Evolutionary conservation across 257 asterid species (phyloP).

Genomic region (Mentha longifolia): DNA sequence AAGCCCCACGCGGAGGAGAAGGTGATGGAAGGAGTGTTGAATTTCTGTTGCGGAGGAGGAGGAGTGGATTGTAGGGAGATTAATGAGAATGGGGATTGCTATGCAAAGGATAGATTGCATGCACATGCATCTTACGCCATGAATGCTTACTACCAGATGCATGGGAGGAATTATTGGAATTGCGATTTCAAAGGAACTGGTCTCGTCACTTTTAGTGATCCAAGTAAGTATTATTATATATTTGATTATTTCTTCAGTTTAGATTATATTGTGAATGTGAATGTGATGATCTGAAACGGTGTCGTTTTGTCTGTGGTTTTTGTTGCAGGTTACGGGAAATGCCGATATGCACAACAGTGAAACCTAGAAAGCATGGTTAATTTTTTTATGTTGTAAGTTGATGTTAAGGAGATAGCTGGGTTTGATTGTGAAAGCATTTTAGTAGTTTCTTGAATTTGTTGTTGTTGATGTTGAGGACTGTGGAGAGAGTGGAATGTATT

Average conservation of each 20-base stretch:
- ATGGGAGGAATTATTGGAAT: constrained; percentile 70
- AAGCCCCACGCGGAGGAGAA: constrained; percentile 69
- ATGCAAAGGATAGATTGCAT: constrained; percentile 45
- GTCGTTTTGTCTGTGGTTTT: not conserved
- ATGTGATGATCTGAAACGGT: too few species aligned
- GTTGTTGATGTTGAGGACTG: not conserved
- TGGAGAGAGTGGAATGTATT: not conserved
- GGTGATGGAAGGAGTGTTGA: constrained; percentile 50
- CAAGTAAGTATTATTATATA: constrained; percentile 55
- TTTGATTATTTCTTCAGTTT: not conserved
- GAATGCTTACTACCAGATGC: constrained; percentile 74
- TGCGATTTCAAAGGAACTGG: constrained; percentile 72
- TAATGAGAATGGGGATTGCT: constrained; percentile 48
- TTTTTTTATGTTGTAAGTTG: not conserved
- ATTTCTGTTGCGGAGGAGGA: constrained; percentile 53
- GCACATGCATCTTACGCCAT: constrained; percentile 67
- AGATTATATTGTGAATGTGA: too few species aligned
- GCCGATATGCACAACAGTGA: constrained; percentile 60
- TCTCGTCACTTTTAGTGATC: constrained; percentile 62
- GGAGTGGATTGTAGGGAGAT: constrained; percentile 69
- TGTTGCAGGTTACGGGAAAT: constrained; percentile 57
- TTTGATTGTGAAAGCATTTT: constrained; percentile 16
- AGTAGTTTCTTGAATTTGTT: not conserved
- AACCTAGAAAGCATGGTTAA: not conserved
- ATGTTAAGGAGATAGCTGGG: not conserved